Evolutionary conservation across 2,329 filamentous ascomycete species (phyloP), one percentile per base, ranked within the genome.

Genomic region (Penicillium fuscoglaucum): DNA sequence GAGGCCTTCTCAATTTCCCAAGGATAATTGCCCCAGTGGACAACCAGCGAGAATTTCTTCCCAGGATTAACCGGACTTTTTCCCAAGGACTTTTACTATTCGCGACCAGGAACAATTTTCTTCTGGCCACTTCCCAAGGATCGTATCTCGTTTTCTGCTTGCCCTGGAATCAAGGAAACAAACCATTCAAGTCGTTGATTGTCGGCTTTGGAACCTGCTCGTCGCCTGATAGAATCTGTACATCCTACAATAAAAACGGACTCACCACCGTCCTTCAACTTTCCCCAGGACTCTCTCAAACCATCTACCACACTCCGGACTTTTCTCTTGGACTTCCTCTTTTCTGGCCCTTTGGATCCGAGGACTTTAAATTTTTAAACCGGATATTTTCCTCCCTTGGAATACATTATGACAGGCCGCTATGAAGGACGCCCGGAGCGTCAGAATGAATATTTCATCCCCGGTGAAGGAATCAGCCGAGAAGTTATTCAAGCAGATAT

Each of bases 401-500:
- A 61, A 62, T 50, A 69, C 69, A 74, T 63, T 65, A 77, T 77
- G 74, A 73, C 74, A 67, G 72, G 72, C 69, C 74, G 71, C 61
- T 69, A 65, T 69, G 70, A 70, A 28, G 69, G 64, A 61, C 69
- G 69, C 65, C 68, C 69, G 63, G 68, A 72, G 64, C 72, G 75
- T 70, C 75, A 89, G 74, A 90, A 90, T 76, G 88, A 91, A 78
- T 92, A 91, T 74, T 92, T 92, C 75, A 86, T 92, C 55, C 87
- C 88, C 46, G 86, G 88, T 70, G 88, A 91, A 75, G 89, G 90
- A 72, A 93, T 93, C 76, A 89, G 90, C 74, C 87, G 89, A 68
- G 89, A 93, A 76, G 90, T 93, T 69, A 91, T 93, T 76, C 90
- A 90, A 63, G 87, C 89, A 72, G 90, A 93, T 74, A 91, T 93